Conservation (phyloP, 1,284 basidiomycete species). For the Fomes fomentarius region DNA sequence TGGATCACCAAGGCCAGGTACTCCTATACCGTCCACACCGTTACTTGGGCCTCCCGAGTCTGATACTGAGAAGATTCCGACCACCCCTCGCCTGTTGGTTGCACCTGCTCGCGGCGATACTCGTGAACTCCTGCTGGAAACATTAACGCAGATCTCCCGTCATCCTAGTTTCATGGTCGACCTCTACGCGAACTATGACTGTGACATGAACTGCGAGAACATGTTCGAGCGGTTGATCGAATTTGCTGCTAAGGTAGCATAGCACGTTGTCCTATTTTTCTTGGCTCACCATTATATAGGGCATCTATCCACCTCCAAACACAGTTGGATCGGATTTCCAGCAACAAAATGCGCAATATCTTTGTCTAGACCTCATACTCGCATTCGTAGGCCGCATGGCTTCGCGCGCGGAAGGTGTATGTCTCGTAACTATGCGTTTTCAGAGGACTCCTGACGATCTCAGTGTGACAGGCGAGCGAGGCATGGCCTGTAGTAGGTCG, state of each 20-base stretch:
- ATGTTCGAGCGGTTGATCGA: conserved; percentile 91
- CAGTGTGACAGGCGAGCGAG: conserved; percentile 39
- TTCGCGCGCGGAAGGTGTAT: conserved; percentile 72
- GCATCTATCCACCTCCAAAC: conserved; percentile 72
- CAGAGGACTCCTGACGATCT: conserved; percentile 10
- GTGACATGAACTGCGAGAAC: conserved; percentile 96
- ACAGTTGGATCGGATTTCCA: conserved; percentile 68
- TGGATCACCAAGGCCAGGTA: conserved; percentile 54
- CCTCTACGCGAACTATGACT: conserved; percentile 96
- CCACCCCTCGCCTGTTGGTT: conserved; percentile 61
- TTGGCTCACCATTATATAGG: conserved; percentile 44
- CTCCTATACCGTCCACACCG: conserved; percentile 51
- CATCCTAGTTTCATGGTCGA: conserved; percentile 93
- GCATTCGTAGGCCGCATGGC: conserved; percentile 91
- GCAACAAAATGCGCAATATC: conserved; percentile 80
- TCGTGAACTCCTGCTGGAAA: conserved; percentile 90
- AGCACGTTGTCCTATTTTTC: neutral
- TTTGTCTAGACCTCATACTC: conserved; percentile 89
- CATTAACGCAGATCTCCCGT: conserved; percentile 79
- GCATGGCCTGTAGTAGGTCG: conserved; percentile 63
- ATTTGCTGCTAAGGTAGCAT: conserved; percentile 80
- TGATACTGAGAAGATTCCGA: conserved; percentile 53
- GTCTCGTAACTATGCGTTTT: conserved; percentile 10
- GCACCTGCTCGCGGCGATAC: conserved; percentile 86
- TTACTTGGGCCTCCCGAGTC: conserved; percentile 47